A percentile compares a stretch with the other conserved stretches of the same genome.
Evolutionary conservation across 1,284 basidiomycete species (phyloP).

Genomic region (Sporisorium reilianum): DNA sequence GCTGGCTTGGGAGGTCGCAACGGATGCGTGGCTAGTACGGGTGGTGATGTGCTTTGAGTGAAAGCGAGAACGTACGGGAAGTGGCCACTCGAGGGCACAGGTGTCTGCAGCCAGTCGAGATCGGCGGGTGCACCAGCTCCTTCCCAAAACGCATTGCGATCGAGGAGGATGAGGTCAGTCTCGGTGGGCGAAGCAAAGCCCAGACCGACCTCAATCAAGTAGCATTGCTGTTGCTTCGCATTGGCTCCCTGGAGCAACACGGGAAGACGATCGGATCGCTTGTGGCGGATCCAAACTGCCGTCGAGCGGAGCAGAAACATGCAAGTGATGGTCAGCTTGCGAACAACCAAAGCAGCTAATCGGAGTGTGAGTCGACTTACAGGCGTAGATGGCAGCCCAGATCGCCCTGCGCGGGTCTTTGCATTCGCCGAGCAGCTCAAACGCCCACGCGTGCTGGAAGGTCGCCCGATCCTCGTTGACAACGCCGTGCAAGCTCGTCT

Average conservation of each 20-base stretch:
- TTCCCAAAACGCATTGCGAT: constrained; percentile 74
- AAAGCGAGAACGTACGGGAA: constrained; percentile 72
- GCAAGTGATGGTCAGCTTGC: constrained; percentile 2
- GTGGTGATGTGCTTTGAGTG: constrained; percentile 71
- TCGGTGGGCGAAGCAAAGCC: constrained; percentile 33
- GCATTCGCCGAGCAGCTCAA: constrained; percentile 9
- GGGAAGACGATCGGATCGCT: constrained; percentile 32
- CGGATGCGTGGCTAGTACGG: constrained; percentile 74
- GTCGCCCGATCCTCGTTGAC: constrained; percentile 46
- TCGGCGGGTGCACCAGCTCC: constrained; percentile 73
- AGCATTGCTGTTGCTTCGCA: background rate
- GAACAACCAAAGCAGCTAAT: background rate
- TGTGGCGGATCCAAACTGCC: constrained; percentile 47
- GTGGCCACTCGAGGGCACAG: constrained; percentile 51
- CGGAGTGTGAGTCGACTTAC: constrained; percentile 5
- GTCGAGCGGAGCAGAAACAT: background rate
- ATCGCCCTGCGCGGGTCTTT: background rate
- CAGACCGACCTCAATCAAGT: constrained; percentile 35
- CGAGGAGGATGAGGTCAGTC: constrained; percentile 69
- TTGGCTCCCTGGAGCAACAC: background rate
- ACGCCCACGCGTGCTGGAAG: constrained; percentile 28
- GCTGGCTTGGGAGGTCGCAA: constrained; percentile 74
- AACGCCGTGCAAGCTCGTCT: constrained; percentile 41
- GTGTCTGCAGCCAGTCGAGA: constrained; percentile 69
- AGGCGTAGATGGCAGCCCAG: constrained; percentile 43